Evolutionary conservation across 1,139 yeast species (phyloP).

Genomic region (Zygosaccharomyces sapae): DNA sequence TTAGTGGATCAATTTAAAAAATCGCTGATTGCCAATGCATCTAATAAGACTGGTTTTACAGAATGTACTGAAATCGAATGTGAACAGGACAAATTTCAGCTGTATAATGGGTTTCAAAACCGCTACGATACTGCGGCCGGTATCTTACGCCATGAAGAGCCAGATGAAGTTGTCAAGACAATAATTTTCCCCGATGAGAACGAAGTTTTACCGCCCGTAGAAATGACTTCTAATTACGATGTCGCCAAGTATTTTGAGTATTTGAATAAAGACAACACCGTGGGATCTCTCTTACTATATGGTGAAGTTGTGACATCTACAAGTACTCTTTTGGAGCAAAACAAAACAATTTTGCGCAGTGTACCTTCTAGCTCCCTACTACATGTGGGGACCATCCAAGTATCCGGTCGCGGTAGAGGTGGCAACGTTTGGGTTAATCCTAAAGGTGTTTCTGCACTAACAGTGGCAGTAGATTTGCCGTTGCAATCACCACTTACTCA

Average conservation of each 20-base stretch:
- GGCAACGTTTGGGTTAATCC: slow-evolving; percentile 96
- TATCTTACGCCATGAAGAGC: slow-evolving; percentile 41
- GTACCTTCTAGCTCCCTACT: slow-evolving; percentile 31
- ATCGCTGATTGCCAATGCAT: slow-evolving; percentile 15
- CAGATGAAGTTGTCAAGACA: slow-evolving; percentile 53
- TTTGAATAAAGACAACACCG: slow-evolving; percentile 42
- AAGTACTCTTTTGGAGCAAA: slow-evolving; percentile 68
- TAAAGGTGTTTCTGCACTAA: slow-evolving; percentile 80
- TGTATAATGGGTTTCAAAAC: slow-evolving; percentile 25
- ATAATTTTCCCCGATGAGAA: slow-evolving; percentile 38
- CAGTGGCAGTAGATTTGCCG: slow-evolving; percentile 65
- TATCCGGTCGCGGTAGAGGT: slow-evolving; percentile 90
- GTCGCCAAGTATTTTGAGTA: slow-evolving; percentile 50
- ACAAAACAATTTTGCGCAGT: slow-evolving; percentile 50
- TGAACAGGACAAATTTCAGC: slow-evolving; percentile 36
- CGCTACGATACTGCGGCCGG: slow-evolving; percentile 36
- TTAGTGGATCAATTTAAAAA: slow-evolving; percentile 27
- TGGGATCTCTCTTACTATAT: slow-evolving; percentile 66
- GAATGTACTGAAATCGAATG: slow-evolving; percentile 21
- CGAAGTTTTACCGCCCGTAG: slow-evolving; percentile 44
- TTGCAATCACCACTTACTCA: slow-evolving; percentile 35
- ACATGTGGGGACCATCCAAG: slow-evolving; percentile 71
- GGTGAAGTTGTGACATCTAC: slow-evolving; percentile 93
- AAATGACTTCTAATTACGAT: slow-evolving; percentile 69
- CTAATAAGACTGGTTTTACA: slow-evolving; percentile 10